phyloP scores from a whole-genome alignment of 768 basidiomycete genomes.

The Hortiboletus campestris region DNA sequence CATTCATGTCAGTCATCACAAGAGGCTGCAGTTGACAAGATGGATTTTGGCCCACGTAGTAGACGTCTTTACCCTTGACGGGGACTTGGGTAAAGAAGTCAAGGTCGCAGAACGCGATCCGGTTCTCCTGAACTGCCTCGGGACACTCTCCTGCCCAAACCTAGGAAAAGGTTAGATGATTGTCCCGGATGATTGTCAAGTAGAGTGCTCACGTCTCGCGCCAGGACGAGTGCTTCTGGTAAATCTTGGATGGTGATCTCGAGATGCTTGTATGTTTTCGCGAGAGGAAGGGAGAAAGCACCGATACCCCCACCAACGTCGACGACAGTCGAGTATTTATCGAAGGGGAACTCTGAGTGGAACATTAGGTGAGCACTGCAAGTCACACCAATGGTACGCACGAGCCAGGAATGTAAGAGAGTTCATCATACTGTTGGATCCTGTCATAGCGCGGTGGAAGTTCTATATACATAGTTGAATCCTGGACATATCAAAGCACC shows the following conservation, averaged over 20 bases:
- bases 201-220: constrained; percentile 11
- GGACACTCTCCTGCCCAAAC: constrained; percentile 27
- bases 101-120: constrained; percentile 28
- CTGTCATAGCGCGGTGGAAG: constrained; percentile 23
- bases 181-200: no score
- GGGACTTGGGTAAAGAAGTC: constrained; percentile 32
- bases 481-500: not conserved
- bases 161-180: constrained; percentile 8
- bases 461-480: constrained; percentile 7
- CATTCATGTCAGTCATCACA: not conserved
- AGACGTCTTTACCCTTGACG: constrained; percentile 27
- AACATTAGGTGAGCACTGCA: not conserved
- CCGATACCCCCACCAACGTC: constrained; percentile 38
- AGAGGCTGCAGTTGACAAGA: not conserved
- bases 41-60: constrained; percentile 28
- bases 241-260: constrained; percentile 34
- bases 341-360: constrained; percentile 30
- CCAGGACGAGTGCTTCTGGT: constrained; percentile 22
- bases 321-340: constrained; percentile 25
- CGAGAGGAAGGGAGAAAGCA: constrained; percentile 28
- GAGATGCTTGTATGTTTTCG: constrained; percentile 25
- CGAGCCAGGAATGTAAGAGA: constrained; percentile 25
- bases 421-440: constrained; percentile 22
- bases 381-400: not conserved
- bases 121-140: constrained; percentile 21